phyloP scores from a whole-genome alignment of 768 basidiomycete species.

The Xanthoconium stramineum region DNA sequence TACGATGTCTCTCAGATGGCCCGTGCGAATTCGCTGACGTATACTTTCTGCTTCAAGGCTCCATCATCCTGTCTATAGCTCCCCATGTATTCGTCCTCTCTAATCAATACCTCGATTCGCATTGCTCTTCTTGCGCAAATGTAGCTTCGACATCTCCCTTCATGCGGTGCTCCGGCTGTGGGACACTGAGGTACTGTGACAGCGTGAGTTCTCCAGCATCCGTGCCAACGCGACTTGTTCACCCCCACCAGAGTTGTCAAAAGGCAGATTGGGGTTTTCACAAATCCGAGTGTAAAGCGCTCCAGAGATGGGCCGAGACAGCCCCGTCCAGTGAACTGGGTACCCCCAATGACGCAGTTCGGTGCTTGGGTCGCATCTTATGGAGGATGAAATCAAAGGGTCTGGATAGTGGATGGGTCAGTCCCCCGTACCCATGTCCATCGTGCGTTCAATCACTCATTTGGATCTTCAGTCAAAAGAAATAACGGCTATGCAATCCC shows the following conservation, averaged over 20 bases:
- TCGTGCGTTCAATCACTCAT: neutral
- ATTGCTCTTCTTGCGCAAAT: conserved; percentile 70
- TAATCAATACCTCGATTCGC: conserved; percentile 49
- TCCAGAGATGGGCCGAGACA: conserved; percentile 53
- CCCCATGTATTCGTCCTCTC: conserved; percentile 69
- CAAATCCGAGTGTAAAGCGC: conserved; percentile 72
- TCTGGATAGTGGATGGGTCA: conserved; percentile 53
- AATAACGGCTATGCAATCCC: conserved; percentile 70
- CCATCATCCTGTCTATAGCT: conserved; percentile 49
- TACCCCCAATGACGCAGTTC: conserved; percentile 73
- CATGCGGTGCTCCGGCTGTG: conserved; percentile 75
- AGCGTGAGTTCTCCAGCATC: conserved; percentile 40
- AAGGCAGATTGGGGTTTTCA: conserved; percentile 70
- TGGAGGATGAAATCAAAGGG: conserved; percentile 62
- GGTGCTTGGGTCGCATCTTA: conserved; percentile 74
- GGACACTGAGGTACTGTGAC: conserved; percentile 71
- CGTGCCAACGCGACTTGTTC: neutral
- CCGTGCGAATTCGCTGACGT: neutral
- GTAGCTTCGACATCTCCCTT: conserved; percentile 38
- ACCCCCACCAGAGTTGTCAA: conserved; percentile 56
- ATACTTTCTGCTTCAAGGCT: conserved; percentile 41
- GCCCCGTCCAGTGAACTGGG: conserved; percentile 46
- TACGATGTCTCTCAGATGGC: conserved; percentile 15
- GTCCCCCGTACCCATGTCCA: conserved; percentile 17
- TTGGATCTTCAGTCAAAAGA: conserved; percentile 48